These are phyloP conservation scores for Lenzites betulinus DNA, from an alignment of 768 basidiomycete genomes.

Conservation along the genomic window DNA sequence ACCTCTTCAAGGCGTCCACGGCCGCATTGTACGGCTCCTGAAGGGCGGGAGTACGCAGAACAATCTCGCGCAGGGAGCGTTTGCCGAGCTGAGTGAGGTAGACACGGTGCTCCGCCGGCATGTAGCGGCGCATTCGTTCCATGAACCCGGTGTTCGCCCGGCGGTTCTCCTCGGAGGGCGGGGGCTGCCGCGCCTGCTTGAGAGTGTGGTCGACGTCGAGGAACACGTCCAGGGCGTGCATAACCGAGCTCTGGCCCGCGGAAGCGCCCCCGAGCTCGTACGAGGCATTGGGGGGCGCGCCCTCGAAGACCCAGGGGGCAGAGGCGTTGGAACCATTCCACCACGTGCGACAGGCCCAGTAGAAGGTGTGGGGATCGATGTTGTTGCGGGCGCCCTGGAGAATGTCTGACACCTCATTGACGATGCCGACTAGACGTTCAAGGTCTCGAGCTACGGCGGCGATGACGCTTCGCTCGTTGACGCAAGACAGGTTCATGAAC, in stretches of 20 bases:
- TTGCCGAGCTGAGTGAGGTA: conserved; percentile 75
- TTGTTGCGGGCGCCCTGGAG: conserved; percentile 67
- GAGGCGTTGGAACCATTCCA: conserved; percentile 78
- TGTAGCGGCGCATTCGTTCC: conserved; percentile 91
- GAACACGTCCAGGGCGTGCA: conserved; percentile 85
- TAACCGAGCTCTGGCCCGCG: conserved; percentile 91
- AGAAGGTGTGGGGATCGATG: conserved; percentile 87
- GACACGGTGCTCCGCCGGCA: conserved; percentile 89
- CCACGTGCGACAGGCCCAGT: conserved; percentile 91
- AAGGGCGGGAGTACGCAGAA: conserved; percentile 55
- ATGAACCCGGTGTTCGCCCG: conserved; percentile 79
- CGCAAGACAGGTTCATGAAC: conserved; percentile 73
- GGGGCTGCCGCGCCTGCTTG: conserved; percentile 64
- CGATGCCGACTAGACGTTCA: conserved; percentile 59
- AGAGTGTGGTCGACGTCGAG: conserved; percentile 89
- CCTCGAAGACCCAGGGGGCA: conserved; percentile 79
- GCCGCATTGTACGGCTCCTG: conserved; percentile 79
- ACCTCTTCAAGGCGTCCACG: conserved; percentile 74
- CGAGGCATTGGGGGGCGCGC: conserved; percentile 50
- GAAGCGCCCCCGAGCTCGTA: conserved; percentile 85
- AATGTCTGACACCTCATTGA: conserved; percentile 73
- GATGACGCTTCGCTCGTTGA: conserved; percentile 44
- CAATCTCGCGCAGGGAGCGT: conserved; percentile 64
- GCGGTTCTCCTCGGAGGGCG: conserved; percentile 66
- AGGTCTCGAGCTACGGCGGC: conserved; percentile 77